Evolutionary conservation across 805 yeast genomes (phyloP).

Genomic region (Candida palmyrensis): DNA sequence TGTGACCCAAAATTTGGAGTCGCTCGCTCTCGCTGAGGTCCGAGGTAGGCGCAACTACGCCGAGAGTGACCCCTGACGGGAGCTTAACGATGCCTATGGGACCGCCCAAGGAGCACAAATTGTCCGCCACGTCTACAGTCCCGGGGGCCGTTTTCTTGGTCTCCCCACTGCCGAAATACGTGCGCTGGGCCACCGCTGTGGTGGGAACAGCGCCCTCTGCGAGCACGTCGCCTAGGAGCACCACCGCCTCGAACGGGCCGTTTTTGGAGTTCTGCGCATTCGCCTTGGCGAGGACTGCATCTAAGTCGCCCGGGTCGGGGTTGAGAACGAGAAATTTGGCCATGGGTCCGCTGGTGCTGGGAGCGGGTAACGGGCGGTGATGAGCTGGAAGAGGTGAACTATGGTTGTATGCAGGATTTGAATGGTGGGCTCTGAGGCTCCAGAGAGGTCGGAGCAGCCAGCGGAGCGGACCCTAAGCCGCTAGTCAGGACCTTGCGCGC

Average conservation of each 20-base stretch:
- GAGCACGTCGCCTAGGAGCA: conserved; percentile 47
- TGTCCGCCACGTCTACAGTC: conserved; percentile 14
- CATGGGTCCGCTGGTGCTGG: too few relatives aligned
- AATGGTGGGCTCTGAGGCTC: too few relatives aligned
- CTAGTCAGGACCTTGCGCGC: too few relatives aligned
- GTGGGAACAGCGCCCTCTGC: conserved; percentile 13
- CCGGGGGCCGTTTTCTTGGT: conserved; percentile 14
- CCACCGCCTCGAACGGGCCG: conserved; percentile 59
- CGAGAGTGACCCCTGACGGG: conserved; percentile 43
- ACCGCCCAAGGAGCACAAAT: conserved; percentile 27
- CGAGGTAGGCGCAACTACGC: conserved; percentile 9
- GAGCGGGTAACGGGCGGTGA: too few relatives aligned
- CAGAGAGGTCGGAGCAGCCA: too few relatives aligned
- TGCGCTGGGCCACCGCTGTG: conserved; percentile 15
- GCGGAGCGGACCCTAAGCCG: too few relatives aligned
- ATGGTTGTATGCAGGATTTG: too few relatives aligned
- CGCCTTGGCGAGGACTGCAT: conserved; percentile 40
- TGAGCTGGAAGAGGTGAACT: too few relatives aligned
- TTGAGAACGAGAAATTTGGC: conserved; percentile 40
- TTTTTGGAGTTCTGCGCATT: conserved; percentile 48
- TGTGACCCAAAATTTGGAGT: not conserved
- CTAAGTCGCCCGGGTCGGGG: conserved; percentile 38
- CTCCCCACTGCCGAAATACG: conserved; percentile 21
- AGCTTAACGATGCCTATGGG: conserved; percentile 31
- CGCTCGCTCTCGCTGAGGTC: too few relatives aligned